phyloP scores from a whole-genome alignment of 2,329 filamentous ascomycete genomes.

The Pseudogymnoascus destructans region DNA sequence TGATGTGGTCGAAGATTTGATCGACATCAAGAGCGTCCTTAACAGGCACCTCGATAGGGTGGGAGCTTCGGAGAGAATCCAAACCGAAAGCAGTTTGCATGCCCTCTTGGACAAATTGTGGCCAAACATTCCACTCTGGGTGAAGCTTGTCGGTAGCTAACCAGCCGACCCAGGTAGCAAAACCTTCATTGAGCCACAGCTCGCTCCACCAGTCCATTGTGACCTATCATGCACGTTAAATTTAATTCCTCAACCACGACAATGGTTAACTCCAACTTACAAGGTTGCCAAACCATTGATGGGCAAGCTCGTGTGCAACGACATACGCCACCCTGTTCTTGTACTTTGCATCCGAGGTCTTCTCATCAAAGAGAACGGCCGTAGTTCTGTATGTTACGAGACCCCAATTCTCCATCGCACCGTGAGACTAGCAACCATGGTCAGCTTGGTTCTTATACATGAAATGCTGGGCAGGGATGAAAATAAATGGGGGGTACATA shows the following conservation, averaged over 20 bases:
- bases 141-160: conserved; percentile 81
- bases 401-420: conserved; percentile 94
- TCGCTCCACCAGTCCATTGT: conserved; percentile 98
- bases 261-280: conserved; percentile 31
- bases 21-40: conserved; percentile 90
- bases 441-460: conserved; percentile 26
- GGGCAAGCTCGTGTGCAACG: conserved; percentile 92
- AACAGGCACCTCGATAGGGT: conserved; percentile 93
- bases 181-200: conserved; percentile 89
- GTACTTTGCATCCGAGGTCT: conserved; percentile 77
- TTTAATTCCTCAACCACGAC: not conserved
- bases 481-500: not conserved
- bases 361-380: conserved; percentile 89
- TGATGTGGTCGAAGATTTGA: conserved; percentile 95
- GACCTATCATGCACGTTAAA: not conserved
- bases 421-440: conserved; percentile 36
- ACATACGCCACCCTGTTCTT: conserved; percentile 94
- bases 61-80: conserved; percentile 79
- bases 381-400: conserved; percentile 93
- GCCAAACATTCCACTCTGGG: conserved; percentile 96
- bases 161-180: conserved; percentile 98
- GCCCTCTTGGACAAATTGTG: conserved; percentile 90
- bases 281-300: conserved; percentile 92
- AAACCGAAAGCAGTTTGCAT: conserved; percentile 85
- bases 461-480: not conserved